phyloP scores from a whole-genome alignment of 2,329 filamentous ascomycete species.

The Chaetomium olivaceum region DNA sequence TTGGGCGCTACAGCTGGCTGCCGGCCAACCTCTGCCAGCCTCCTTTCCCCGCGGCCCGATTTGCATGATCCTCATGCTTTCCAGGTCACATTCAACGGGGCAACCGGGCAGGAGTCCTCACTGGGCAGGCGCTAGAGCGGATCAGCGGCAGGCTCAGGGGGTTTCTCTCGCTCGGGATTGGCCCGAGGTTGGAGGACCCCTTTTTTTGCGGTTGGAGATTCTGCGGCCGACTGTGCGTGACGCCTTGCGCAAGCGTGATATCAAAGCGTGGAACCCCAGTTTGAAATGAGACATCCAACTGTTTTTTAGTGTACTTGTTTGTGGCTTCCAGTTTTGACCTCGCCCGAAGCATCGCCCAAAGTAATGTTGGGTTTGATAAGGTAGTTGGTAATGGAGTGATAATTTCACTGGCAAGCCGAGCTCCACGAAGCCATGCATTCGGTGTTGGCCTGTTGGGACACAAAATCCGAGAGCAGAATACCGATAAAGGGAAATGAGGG shows the following conservation, averaged over 20 bases:
- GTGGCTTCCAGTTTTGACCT: neutral
- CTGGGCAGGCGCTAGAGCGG: conserved; percentile 2
- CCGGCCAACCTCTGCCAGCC: neutral
- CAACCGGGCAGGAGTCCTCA: neutral
- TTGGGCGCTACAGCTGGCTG: neutral
- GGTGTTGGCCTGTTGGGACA: neutral
- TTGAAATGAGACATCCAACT: neutral
- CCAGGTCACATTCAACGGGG: conserved; percentile 7
- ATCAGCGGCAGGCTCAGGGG: conserved; percentile 7
- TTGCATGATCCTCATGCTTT: conserved; percentile 11
- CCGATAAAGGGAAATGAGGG: conserved; percentile 1
- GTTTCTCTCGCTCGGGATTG: conserved; percentile 1
- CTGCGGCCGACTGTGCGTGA: neutral
- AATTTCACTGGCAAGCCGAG: neutral
- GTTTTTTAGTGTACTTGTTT: neutral
- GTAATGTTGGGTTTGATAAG: neutral
- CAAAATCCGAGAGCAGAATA: neutral
- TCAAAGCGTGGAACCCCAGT: neutral
- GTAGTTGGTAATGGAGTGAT: no score
- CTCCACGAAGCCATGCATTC: neutral
- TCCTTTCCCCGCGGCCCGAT: conserved; percentile 9
- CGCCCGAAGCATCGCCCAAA: neutral
- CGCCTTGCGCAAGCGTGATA: neutral
- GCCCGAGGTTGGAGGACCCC: neutral
- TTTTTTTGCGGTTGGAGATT: neutral